phyloP scores from a whole-genome alignment of 371 early-diverging fungal species.

The Lichtheimia corymbifera region DNA sequence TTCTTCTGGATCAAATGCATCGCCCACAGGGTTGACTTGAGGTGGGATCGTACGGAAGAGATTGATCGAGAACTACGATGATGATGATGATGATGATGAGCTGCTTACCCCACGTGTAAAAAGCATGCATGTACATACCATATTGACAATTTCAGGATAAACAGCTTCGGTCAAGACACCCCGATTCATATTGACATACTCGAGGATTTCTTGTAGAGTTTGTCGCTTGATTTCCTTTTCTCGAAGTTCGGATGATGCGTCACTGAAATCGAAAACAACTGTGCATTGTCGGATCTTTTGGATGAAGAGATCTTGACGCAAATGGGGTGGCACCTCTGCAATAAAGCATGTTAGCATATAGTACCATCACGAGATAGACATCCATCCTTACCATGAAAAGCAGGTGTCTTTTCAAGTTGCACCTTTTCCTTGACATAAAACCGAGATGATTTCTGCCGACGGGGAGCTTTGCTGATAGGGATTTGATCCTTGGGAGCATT shows the following conservation, averaged over 20 bases:
- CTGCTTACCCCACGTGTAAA: no score
- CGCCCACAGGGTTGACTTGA: slow-evolving; percentile 92
- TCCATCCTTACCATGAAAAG: slow-evolving; percentile 66
- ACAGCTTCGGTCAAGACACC: slow-evolving; percentile 85
- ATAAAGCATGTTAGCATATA: neutral
- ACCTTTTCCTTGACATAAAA: slow-evolving; percentile 84
- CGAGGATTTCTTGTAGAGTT: slow-evolving; percentile 87
- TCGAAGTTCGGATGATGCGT: slow-evolving; percentile 80
- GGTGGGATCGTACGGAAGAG: slow-evolving; percentile 95
- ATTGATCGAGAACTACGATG: slow-evolving; percentile 80
- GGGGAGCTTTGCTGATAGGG: slow-evolving; percentile 79
- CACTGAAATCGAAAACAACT: slow-evolving; percentile 92
- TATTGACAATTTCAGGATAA: slow-evolving; percentile 88
- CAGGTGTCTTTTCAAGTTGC: slow-evolving; percentile 76
- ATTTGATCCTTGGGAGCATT: slow-evolving; percentile 81
- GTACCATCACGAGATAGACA: neutral
- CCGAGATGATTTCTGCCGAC: slow-evolving; percentile 85
- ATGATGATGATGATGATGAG: neutral
- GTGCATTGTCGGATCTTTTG: slow-evolving; percentile 91
- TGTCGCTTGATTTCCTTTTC: slow-evolving; percentile 95
- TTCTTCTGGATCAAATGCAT: slow-evolving; percentile 97
- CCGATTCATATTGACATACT: slow-evolving; percentile 85
- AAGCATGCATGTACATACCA: slow-evolving; percentile 61
- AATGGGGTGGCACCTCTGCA: slow-evolving; percentile 71
- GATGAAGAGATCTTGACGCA: slow-evolving; percentile 80